phyloP scores from a whole-genome alignment of 768 basidiomycete genomes.

The Macrolepiota albuminosa region DNA sequence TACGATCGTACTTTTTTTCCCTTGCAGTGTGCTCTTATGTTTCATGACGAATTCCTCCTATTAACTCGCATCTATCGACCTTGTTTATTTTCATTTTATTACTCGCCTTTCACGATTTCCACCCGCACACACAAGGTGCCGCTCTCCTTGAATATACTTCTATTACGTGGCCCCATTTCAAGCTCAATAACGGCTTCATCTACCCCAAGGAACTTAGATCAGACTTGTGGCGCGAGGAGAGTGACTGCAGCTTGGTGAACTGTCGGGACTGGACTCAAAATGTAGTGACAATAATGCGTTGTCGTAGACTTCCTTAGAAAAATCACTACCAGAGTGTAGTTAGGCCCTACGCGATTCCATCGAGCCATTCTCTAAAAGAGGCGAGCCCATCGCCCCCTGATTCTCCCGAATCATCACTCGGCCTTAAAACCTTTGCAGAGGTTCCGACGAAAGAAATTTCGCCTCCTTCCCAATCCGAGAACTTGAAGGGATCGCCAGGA shows the following conservation, averaged over 20 bases:
- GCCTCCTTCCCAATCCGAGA: conserved; percentile 82
- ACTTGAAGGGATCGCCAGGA: conserved; percentile 56
- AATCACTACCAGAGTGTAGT: neutral
- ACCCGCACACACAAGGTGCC: neutral
- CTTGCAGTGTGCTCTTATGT: neutral
- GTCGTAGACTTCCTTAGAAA: neutral
- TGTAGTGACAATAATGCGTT: neutral
- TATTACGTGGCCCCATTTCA: neutral
- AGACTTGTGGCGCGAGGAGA: neutral
- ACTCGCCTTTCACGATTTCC: neutral
- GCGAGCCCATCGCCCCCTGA: conserved; percentile 31
- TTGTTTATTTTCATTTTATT: neutral
- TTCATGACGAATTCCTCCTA: neutral
- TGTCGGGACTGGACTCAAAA: neutral
- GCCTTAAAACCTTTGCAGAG: conserved; percentile 31
- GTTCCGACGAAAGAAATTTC: conserved; percentile 66
- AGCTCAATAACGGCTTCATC: neutral
- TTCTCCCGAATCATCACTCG: conserved; percentile 32
- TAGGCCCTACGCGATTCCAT: conserved; percentile 23
- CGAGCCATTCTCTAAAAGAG: conserved; percentile 45
- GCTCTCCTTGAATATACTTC: neutral
- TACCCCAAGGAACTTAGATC: neutral
- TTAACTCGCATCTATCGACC: neutral
- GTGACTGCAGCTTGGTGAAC: neutral
- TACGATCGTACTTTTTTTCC: neutral